Evolutionary conservation across 331 rosid species (phyloP).

Genomic region (Acacia pycnantha): DNA sequence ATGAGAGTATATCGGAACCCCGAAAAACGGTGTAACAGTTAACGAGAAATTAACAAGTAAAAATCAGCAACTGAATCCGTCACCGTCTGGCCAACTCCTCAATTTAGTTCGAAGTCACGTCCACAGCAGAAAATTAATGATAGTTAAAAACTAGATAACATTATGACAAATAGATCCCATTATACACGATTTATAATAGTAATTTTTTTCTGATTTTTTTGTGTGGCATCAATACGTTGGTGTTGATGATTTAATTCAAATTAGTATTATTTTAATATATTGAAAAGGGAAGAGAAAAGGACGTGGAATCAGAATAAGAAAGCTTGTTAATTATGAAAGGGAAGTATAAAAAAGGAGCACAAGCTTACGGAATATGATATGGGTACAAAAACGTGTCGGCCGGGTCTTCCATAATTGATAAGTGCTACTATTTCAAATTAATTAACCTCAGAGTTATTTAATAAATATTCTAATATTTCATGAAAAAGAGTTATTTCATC

Average conservation of each 20-base stretch:
- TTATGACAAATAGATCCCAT: not conserved
- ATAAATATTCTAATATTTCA: not conserved
- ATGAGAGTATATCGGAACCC: no score
- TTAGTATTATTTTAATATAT: not conserved
- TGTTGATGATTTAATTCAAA: not conserved
- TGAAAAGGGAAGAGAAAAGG: not conserved
- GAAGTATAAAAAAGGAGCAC: not conserved
- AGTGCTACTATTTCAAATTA: not conserved
- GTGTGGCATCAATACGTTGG: not conserved
- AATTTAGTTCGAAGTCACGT: no score
- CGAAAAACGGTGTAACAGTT: not conserved
- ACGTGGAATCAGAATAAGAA: slow-evolving; percentile 21
- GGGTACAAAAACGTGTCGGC: slow-evolving; percentile 36
- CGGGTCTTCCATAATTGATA: not conserved
- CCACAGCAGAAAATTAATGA: not conserved
- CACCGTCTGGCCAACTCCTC: not conserved
- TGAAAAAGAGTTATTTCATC: not conserved
- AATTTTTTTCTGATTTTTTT: not conserved
- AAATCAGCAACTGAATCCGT: not conserved
- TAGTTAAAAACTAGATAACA: not conserved
- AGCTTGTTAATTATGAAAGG: not conserved
- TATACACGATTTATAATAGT: not conserved
- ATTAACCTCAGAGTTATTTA: not conserved
- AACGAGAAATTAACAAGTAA: not conserved
- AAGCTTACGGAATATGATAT: not conserved